A percentile compares a stretch with the other conserved stretches of the same genome.
Evolutionary conservation across 163 green algal genomes (phyloP).

Genomic region (Chlamydomonas reinhardtii): DNA sequence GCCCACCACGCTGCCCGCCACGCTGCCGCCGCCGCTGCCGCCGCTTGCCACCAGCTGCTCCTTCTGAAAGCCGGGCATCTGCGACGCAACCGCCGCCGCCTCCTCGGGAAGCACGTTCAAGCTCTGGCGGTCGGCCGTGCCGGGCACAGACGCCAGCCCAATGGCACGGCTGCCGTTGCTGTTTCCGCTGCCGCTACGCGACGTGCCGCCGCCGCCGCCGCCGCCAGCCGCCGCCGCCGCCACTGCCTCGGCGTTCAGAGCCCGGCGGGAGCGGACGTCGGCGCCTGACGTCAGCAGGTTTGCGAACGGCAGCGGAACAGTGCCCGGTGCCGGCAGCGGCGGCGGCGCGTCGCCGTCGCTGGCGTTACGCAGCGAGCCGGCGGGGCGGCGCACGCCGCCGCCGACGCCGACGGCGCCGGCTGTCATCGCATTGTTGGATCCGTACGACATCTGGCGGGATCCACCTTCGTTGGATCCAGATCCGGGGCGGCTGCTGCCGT

Average conservation of each 20-base stretch:
- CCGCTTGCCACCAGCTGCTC: neutral
- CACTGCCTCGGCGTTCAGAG: no score
- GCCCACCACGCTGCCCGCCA: neutral
- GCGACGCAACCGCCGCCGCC: neutral
- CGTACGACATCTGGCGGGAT: no score
- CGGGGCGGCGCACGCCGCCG: no score
- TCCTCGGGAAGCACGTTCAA: neutral
- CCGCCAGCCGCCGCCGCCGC: no score
- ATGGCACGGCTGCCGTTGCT: neutral
- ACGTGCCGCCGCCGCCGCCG: neutral
- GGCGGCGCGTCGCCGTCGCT: no score
- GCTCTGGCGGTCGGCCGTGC: slow-evolving; percentile 5
- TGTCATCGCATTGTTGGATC: neutral
- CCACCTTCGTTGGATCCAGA: no score
- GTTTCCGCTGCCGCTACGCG: neutral
- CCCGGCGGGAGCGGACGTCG: no score
- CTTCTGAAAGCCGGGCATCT: neutral
- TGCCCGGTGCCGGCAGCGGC: no score
- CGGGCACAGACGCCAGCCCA: neutral
- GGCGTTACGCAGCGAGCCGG: neutral
- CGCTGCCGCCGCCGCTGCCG: neutral
- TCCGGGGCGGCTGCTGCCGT: no score
- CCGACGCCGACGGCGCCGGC: no score
- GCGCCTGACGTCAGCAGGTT: no score
- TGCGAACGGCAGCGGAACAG: no score